Evolutionary conservation across 768 basidiomycete species (phyloP).

Genomic region (Cubamyces lactineus): DNA sequence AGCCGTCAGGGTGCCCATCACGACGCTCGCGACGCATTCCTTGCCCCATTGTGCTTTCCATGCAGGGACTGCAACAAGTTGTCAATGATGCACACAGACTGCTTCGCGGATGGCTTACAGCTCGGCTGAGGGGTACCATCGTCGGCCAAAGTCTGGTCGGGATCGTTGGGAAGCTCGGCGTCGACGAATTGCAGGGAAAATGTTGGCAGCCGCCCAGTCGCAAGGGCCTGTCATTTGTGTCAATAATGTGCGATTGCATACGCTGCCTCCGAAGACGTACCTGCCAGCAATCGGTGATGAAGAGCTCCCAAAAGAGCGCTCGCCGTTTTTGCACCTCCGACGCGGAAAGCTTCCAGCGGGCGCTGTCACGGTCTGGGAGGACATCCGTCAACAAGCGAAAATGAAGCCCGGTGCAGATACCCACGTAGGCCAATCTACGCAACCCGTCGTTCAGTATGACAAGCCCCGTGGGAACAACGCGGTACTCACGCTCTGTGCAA

Average conservation of each 20-base stretch:
- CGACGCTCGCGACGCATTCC: constrained; percentile 55
- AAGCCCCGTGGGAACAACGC: neutral
- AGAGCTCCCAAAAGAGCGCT: constrained; percentile 69
- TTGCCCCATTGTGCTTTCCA: constrained; percentile 59
- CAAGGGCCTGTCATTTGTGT: constrained; percentile 45
- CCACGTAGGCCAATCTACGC: constrained; percentile 54
- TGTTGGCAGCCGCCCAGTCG: constrained; percentile 44
- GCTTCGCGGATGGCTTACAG: constrained; percentile 44
- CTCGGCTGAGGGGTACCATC: constrained; percentile 53
- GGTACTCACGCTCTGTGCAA: constrained; percentile 62
- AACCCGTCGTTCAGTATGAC: constrained; percentile 57
- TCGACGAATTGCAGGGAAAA: constrained; percentile 45
- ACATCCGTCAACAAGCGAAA: constrained; percentile 25
- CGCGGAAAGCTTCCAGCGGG: constrained; percentile 65
- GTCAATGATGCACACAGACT: constrained; percentile 50
- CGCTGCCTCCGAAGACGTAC: constrained; percentile 41
- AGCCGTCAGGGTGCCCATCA: constrained; percentile 60
- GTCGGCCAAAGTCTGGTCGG: constrained; percentile 54
- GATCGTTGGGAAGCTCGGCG: constrained; percentile 57
- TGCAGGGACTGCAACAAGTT: constrained; percentile 53
- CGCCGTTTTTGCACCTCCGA: constrained; percentile 68
- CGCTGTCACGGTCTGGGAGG: constrained; percentile 65
- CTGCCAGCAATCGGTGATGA: constrained; percentile 54
- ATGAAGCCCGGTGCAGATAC: constrained; percentile 37
- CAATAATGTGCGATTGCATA: neutral